phyloP scores from a whole-genome alignment of 441 rosid genomes.

The Viola pubescens region DNA sequence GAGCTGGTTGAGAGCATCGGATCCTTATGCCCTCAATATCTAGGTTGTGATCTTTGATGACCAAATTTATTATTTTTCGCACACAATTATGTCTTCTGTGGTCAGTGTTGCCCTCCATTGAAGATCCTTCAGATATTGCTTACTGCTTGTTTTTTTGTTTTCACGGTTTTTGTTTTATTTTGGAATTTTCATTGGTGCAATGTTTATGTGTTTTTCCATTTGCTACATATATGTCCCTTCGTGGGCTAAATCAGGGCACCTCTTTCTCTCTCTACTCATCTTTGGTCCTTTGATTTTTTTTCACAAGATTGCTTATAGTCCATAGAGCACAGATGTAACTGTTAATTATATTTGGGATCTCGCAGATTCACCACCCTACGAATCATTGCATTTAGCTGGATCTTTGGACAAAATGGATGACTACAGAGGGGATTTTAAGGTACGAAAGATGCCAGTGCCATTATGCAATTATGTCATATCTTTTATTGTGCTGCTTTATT shows the following conservation, averaged over 20 bases:
- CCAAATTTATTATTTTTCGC: slow-evolving; percentile 17
- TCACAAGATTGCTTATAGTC: not conserved
- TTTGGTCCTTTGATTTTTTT: not conserved
- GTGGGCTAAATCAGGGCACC: too few species aligned
- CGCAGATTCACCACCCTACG: slow-evolving; percentile 13
- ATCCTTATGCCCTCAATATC: slow-evolving; percentile 39
- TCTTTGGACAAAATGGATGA: slow-evolving; percentile 20
- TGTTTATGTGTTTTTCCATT: not conserved
- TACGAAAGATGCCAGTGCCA: slow-evolving; percentile 11
- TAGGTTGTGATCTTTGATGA: slow-evolving; percentile 50
- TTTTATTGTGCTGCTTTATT: not conserved
- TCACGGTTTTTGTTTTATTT: not conserved
- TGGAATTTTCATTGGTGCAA: not conserved
- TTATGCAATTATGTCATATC: too few species aligned
- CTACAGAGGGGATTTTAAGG: slow-evolving; percentile 31
- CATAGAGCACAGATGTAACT: not conserved
- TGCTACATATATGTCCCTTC: not conserved
- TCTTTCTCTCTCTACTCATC: not conserved
- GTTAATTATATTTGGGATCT: slow-evolving; percentile 1
- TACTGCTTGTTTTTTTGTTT: not conserved
- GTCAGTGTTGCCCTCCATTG: too few species aligned
- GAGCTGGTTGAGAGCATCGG: slow-evolving; percentile 52
- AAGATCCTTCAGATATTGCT: too few species aligned
- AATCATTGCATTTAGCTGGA: not conserved
- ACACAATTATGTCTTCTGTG: slow-evolving; percentile 5